Percentiles rank a stretch among this genome's conserved stretches.
phyloP scores from a whole-genome alignment of 1,284 basidiomycete species.

The Ustilago crameri region DNA sequence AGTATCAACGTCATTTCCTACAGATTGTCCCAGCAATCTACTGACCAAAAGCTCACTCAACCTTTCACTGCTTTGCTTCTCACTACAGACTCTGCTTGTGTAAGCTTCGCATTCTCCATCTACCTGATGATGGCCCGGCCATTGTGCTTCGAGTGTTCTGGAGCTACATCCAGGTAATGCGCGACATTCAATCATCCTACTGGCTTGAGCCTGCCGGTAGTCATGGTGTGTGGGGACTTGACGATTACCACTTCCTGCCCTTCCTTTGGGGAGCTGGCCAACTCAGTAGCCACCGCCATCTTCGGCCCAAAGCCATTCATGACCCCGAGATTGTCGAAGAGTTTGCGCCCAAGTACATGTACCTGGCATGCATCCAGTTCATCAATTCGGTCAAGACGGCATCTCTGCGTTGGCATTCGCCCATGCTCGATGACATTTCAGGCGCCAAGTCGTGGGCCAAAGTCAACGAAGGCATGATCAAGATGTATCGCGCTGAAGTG shows the following conservation, averaged over 20 bases:
- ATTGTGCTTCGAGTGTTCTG: constrained; percentile 90
- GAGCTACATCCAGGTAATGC: constrained; percentile 77
- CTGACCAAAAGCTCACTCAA: too few relatives aligned
- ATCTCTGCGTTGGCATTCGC: constrained; percentile 95
- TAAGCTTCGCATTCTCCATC: constrained; percentile 74
- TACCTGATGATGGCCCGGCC: constrained; percentile 79
- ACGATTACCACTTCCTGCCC: constrained; percentile 97
- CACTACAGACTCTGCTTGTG: constrained; percentile 70
- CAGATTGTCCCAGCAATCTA: too few relatives aligned
- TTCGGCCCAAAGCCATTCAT: constrained; percentile 91
- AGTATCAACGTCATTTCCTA: constrained; percentile 65
- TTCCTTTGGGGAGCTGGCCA: constrained; percentile 91
- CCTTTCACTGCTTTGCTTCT: not conserved
- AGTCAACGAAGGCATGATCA: constrained; percentile 96
- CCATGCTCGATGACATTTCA: constrained; percentile 98
- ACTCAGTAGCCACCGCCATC: constrained; percentile 84
- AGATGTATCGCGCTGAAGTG: constrained; percentile 97
- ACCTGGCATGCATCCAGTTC: constrained; percentile 93
- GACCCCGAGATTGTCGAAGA: constrained; percentile 92
- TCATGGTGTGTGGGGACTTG: constrained; percentile 97
- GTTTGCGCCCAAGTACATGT: constrained; percentile 92
- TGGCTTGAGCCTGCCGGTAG: constrained; percentile 98
- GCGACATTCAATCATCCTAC: constrained; percentile 88
- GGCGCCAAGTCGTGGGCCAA: constrained; percentile 97
- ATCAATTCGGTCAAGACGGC: constrained; percentile 96